Base-by-base conservation (phyloP, 495 filamentous ascomycete species). In the Recurvomyces mirabilis region DNA sequence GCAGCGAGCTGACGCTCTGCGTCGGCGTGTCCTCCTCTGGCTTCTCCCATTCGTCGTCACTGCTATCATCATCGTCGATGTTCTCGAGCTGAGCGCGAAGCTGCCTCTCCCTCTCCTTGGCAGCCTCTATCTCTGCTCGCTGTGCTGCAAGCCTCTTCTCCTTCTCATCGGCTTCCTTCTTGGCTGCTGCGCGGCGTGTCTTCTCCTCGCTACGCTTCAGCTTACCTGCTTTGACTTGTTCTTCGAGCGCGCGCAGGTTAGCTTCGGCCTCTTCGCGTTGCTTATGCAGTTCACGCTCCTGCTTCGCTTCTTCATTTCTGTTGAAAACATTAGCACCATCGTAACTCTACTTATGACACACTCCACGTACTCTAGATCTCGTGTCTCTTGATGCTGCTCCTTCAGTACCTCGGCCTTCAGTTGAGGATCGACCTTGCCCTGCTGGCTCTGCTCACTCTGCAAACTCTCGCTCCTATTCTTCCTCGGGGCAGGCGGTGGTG, bases 171-270 rank as follows among this genome's bases (percentile, higher is more conserved):
- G 88, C 81, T 56, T 85, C 82, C 38, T 80, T 78, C 49, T 84
- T 67, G 7, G 88, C 85, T 36, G 87, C 89, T 61, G 94, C 87
- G 67, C 83, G 89, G 53, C 78, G 78, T 15, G 77, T 79, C 66
- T 89, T 94, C 66, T 94, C 93, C 61, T 96, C 93, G 54, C 88
- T 81, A 60, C 91, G 94, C 72, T 88, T 93, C n/a, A 96, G 65
- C 65, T 95, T 95, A 42, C 89, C 88, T 61, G 87, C 83, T 50
- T 80, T 80, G 34, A 96, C 87, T 60, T 93, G 87, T 58, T 96
- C 85, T 57, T 99, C 87, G 21, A 99, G 72, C 19, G 87, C 89
- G 53, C 76, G 81, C 17, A 94, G 74, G 33, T 86, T 81, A 32
- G 82, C 84, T 55, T 82, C 78, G 35, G 87, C 77, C 33, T 80